Evolutionary conservation across 2,329 filamentous ascomycete genomes (phyloP).

Genomic region (Helminthosporium solani): DNA sequence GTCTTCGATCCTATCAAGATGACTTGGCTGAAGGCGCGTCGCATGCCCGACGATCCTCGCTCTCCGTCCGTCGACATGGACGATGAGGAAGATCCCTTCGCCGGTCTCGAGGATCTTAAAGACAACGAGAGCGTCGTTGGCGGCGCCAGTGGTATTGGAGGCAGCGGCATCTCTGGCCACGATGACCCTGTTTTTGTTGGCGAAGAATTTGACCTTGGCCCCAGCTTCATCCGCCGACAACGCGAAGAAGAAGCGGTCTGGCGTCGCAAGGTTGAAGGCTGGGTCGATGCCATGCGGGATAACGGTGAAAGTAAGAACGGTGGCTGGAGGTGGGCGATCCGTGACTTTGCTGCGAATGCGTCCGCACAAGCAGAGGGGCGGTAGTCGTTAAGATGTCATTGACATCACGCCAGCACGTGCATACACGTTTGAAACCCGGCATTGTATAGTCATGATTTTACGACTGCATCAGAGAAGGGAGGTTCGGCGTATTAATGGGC

Average conservation of each 20-base stretch:
- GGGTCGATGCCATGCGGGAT: conserved; percentile 65
- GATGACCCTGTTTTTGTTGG: conserved; percentile 60
- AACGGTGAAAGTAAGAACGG: conserved; percentile 43
- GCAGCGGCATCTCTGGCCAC: conserved; percentile 19
- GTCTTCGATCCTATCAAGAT: conserved; percentile 96
- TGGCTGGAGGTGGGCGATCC: conserved; percentile 75
- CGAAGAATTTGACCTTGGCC: conserved; percentile 96
- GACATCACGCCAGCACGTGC: conserved; percentile 1
- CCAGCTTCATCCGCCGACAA: conserved; percentile 86
- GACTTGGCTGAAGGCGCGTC: conserved; percentile 85
- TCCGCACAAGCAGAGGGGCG: conserved; percentile 19
- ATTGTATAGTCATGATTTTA: conserved; percentile 33
- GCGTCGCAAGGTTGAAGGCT: conserved; percentile 82
- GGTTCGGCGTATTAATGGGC: conserved; percentile 19
- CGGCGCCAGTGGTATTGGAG: conserved; percentile 16
- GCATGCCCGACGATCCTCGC: conserved; percentile 36
- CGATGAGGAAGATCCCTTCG: conserved; percentile 92
- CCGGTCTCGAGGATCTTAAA: conserved; percentile 88
- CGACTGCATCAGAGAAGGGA: conserved; percentile 31
- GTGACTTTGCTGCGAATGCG: conserved; percentile 46
- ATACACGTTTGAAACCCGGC: conserved; percentile 6
- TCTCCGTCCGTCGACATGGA: conserved; percentile 64
- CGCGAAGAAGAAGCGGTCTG: conserved; percentile 89
- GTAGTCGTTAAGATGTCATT: conserved; percentile 19
- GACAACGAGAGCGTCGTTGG: conserved; percentile 54